Conservation (phyloP, 768 basidiomycete species). For the Russula sp. region DNA sequence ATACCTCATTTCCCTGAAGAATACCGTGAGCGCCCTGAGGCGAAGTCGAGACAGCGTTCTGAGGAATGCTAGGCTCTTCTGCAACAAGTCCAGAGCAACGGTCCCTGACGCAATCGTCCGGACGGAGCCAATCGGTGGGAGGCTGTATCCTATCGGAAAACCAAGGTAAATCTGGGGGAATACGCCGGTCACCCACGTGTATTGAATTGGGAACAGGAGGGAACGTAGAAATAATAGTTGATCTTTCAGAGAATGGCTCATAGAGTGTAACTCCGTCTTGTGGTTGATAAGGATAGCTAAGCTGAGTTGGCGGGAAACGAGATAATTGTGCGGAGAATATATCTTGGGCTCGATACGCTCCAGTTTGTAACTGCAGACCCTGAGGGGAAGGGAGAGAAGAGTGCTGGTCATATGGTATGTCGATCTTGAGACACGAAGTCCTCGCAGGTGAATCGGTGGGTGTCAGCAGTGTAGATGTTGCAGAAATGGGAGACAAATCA, state of each 20-base stretch:
- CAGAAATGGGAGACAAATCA: conserved; percentile 68
- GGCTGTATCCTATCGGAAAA: conserved; percentile 24
- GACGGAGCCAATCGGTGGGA: conserved; percentile 39
- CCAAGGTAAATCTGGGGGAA: conserved; percentile 19
- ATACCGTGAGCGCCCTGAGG: conserved; percentile 21
- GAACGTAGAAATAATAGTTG: conserved; percentile 33
- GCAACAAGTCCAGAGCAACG: conserved; percentile 23
- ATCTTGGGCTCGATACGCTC: conserved; percentile 32
- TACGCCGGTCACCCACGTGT: conserved; percentile 34
- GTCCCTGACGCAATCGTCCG: conserved; percentile 29
- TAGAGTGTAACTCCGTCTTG: conserved; percentile 36
- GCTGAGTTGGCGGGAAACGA: conserved; percentile 10
- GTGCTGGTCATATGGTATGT: conserved; percentile 44
- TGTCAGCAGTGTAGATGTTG: conserved; percentile 61
- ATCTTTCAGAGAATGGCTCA: conserved; percentile 45
- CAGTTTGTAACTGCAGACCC: conserved; percentile 40
- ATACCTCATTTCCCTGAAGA: conserved; percentile 45
- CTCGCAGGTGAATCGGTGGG: conserved; percentile 69
- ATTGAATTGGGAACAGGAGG: conserved; percentile 26
- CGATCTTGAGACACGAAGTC: conserved; percentile 49
- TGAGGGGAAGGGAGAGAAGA: conserved; percentile 26
- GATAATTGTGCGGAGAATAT: conserved; percentile 12
- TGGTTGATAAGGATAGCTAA: conserved; percentile 13
- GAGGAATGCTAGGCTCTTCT: conserved; percentile 22
- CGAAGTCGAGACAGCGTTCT: conserved; percentile 8